Conservation (phyloP, 2,329 filamentous ascomycete genomes). For the Dothideomycetes sp. region DNA sequence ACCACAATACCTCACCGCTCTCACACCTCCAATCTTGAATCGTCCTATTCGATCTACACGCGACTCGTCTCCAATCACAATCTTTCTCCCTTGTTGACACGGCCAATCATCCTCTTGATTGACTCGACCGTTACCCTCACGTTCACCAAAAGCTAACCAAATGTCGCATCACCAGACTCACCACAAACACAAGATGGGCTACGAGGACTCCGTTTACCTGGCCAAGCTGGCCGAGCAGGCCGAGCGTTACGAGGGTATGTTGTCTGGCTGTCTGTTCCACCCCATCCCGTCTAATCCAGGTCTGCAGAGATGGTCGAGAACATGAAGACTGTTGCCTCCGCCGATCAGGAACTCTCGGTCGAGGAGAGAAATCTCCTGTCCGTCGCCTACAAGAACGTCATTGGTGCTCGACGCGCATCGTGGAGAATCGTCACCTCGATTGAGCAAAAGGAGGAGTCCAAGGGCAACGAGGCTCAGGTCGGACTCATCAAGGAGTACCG, state of each 20-base stretch:
- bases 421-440: constrained; percentile 98
- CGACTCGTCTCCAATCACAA: neutral
- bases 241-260: constrained; percentile 94
- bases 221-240: constrained; percentile 99
- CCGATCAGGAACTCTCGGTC: constrained; percentile 55
- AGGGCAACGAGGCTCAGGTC: constrained; percentile 90
- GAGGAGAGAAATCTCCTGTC: constrained; percentile 97
- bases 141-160: constrained; percentile 5
- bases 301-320: constrained; percentile 93
- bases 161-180: constrained; percentile 8
- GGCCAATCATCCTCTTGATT: too few species aligned
- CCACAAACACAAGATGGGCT: constrained; percentile 66
- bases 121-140: too few species aligned
- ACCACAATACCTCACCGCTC: neutral
- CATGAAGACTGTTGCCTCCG: constrained; percentile 96
- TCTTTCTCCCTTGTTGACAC: too few species aligned
- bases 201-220: constrained; percentile 98
- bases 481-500: constrained; percentile 94
- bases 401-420: constrained; percentile 89
- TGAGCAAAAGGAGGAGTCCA: constrained; percentile 99
- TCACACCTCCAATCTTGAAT: neutral
- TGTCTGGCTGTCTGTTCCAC: neutral
- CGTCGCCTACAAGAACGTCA: constrained; percentile 98
- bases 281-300: neutral
- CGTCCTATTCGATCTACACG: neutral